Evolutionary conservation across 371 early-diverging fungal genomes (phyloP).

Genomic region (Cladochytrium tenue): DNA sequence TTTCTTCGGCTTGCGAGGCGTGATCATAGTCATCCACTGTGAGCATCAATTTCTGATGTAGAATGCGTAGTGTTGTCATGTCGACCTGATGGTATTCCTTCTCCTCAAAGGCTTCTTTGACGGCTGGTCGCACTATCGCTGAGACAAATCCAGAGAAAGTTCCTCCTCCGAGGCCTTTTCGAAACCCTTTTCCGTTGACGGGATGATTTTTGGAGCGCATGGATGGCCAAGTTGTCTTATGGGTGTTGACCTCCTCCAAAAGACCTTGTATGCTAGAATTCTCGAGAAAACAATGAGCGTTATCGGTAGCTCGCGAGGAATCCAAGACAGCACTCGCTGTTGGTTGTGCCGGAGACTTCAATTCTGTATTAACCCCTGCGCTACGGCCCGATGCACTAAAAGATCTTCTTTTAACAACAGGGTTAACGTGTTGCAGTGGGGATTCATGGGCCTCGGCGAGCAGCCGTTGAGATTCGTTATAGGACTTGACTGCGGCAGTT

Average conservation of each 20-base stretch:
- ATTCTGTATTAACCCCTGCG: background rate
- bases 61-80: slow-evolving; percentile 29
- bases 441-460: background rate
- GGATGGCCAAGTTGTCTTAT: background rate
- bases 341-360: background rate
- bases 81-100: background rate
- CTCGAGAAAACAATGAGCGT: background rate
- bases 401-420: background rate
- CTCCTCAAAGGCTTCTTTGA: background rate
- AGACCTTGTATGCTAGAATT: background rate
- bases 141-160: background rate
- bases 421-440: background rate
- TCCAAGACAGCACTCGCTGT: background rate
- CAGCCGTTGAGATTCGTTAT: background rate
- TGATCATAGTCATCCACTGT: slow-evolving; percentile 33
- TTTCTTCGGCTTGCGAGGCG: slow-evolving; percentile 10
- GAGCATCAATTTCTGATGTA: slow-evolving; percentile 25
- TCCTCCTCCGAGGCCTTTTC: background rate
- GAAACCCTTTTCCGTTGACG: background rate
- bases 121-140: background rate
- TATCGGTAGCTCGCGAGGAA: background rate
- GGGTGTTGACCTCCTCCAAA: background rate
- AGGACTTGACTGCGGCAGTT: background rate
- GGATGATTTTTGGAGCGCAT: background rate
- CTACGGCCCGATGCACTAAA: background rate